These are phyloP conservation scores for Ceratocystis lukuohia DNA, from an alignment of 2,329 filamentous ascomycete species.

Conservation along the genomic window DNA sequence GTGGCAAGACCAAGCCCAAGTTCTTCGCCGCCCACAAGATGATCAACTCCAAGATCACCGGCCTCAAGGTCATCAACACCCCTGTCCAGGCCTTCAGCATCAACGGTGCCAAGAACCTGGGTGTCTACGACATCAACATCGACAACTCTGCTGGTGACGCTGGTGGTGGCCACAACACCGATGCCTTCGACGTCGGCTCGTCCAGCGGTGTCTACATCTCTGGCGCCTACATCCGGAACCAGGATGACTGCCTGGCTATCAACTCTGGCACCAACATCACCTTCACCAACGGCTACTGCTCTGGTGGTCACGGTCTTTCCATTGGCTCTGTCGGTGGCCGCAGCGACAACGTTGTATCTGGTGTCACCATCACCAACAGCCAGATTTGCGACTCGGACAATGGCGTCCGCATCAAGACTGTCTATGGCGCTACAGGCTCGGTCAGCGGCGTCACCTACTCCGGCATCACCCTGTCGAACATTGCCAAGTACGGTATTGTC, in stretches of 20 bases:
- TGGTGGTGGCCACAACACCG: conserved; percentile 38
- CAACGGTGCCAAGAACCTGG: conserved; percentile 27
- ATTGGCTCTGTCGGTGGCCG: conserved; percentile 36
- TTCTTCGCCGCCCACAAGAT: conserved; percentile 38
- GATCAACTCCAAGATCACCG: conserved; percentile 28
- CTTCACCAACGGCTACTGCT: conserved; percentile 34
- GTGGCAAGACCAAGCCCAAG: conserved; percentile 51
- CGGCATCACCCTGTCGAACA: conserved; percentile 31
- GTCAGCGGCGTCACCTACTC: conserved; percentile 34
- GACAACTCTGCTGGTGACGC: conserved; percentile 30
- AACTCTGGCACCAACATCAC: conserved; percentile 40
- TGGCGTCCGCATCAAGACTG: conserved; percentile 39
- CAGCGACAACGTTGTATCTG: conserved; percentile 38
- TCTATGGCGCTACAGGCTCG: conserved; percentile 33
- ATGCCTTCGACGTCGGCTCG: conserved; percentile 43
- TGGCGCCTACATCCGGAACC: conserved; percentile 42
- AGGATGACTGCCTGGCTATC: conserved; percentile 47
- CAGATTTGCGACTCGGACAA: conserved; percentile 40
- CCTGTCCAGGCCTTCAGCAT: conserved; percentile 33
- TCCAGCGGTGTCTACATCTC: conserved; percentile 38
- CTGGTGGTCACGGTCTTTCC: conserved; percentile 32
- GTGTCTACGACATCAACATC: conserved; percentile 27
- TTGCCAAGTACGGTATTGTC: conserved; percentile 30
- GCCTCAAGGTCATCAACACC: conserved; percentile 31
- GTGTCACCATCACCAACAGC: conserved; percentile 37